Evolutionary conservation across 352 stramenopile species (phyloP).

Genomic region (Phytophthora sp.): DNA sequence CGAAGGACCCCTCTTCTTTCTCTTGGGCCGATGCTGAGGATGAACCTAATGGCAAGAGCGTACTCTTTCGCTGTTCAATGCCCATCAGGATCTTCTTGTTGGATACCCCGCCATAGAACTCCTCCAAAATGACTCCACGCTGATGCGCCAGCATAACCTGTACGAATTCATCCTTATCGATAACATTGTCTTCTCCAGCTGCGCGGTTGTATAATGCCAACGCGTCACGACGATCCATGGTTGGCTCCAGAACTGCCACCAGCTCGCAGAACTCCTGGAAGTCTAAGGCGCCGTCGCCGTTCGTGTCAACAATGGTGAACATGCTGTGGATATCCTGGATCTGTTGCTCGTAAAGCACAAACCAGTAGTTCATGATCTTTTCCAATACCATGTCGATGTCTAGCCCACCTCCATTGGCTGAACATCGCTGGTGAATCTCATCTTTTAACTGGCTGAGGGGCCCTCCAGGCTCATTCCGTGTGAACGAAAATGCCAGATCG

Average conservation of each 20-base stretch:
- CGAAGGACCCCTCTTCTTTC: slow-evolving; percentile 63
- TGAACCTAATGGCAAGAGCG: slow-evolving; percentile 21
- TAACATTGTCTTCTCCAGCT: slow-evolving; percentile 75
- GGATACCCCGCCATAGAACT: slow-evolving; percentile 58
- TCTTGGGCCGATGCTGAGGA: slow-evolving; percentile 29
- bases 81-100: slow-evolving; percentile 62
- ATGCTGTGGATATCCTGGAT: slow-evolving; percentile 80
- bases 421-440: slow-evolving; percentile 48
- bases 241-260: slow-evolving; percentile 63
- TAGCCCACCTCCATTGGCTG: slow-evolving; percentile 31
- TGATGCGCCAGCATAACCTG: slow-evolving; percentile 79
- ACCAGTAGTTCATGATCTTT: slow-evolving; percentile 83
- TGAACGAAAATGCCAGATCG: slow-evolving; percentile 80
- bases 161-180: slow-evolving; percentile 82
- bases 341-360: slow-evolving; percentile 76
- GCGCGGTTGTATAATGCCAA: slow-evolving; percentile 69
- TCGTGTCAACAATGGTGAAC: slow-evolving; percentile 72
- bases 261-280: slow-evolving; percentile 79
- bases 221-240: slow-evolving; percentile 67
- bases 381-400: slow-evolving; percentile 80
- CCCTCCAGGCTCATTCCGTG: slow-evolving; percentile 42
- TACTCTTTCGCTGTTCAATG: slow-evolving; percentile 58
- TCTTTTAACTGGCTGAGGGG: slow-evolving; percentile 61
- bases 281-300: slow-evolving; percentile 74
- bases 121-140: slow-evolving; percentile 64